A percentile compares a stretch with the other conserved stretches of the same genome.
phyloP scores from a whole-genome alignment of 805 yeast species.

The Wickerhamomyces hampshirensis region DNA sequence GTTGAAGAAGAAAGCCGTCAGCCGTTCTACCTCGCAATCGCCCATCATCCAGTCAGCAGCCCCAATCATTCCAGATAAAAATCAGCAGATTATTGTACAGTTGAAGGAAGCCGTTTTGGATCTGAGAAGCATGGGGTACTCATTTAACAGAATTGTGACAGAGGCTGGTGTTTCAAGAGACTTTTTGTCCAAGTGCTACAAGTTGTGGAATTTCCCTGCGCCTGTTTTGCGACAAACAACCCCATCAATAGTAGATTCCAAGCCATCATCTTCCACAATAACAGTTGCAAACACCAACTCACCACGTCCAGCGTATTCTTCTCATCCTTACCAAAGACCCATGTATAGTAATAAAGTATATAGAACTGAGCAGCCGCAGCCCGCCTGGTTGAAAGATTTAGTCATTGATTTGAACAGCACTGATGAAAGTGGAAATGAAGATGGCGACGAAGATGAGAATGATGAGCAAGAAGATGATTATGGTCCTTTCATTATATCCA shows the following conservation, averaged over 20 bases:
- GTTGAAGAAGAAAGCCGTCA: constrained; percentile 10
- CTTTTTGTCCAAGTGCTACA: constrained; percentile 16
- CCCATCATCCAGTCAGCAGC: background rate
- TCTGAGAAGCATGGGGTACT: constrained; percentile 20
- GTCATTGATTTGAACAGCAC: constrained; percentile 21
- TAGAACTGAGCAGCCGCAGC: constrained; percentile 12
- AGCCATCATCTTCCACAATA: background rate
- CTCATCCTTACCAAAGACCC: background rate
- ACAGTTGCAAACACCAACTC: no score
- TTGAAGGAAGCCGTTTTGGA: constrained; percentile 20
- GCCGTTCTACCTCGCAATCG: constrained; percentile 1
- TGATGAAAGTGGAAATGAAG: constrained; percentile 14
- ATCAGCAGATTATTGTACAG: constrained; percentile 1
- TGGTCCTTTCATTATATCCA: background rate
- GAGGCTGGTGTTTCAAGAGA: constrained; percentile 15
- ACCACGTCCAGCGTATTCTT: no score
- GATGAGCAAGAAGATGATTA: background rate
- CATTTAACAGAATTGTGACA: constrained; percentile 17
- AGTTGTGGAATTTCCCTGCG: constrained; percentile 14
- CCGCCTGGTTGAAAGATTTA: constrained; percentile 23
- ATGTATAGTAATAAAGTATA: constrained; percentile 13
- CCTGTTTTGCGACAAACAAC: background rate
- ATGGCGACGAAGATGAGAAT: constrained; percentile 5
- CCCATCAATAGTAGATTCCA: no score
- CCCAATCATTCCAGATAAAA: constrained; percentile 2